These are phyloP conservation scores for Populus simonii DNA, from an alignment of 345 rosid genomes.

Conservation along the genomic window DNA sequence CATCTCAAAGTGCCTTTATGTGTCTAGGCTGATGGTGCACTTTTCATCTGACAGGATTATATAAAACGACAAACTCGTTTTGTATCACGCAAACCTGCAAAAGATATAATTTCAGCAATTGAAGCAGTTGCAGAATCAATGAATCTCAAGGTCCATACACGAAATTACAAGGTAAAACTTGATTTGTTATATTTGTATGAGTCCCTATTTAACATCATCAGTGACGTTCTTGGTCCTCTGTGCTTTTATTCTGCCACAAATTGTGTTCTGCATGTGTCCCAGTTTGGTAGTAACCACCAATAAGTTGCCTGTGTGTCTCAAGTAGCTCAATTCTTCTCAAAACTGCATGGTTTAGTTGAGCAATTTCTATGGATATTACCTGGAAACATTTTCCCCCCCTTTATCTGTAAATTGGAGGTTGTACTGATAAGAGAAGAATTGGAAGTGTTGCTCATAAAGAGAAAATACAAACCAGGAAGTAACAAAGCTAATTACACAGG, in stretches of 20 bases:
- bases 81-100: slow-evolving; percentile 69
- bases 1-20: not conserved
- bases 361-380: not conserved
- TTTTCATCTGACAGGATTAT: slow-evolving; percentile 51
- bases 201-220: not conserved
- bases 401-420: not conserved
- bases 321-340: not conserved
- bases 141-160: slow-evolving; percentile 60
- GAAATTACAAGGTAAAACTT: slow-evolving; percentile 63
- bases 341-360: not conserved
- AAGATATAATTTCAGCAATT: slow-evolving; percentile 57
- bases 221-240: no score
- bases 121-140: slow-evolving; percentile 71
- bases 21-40: not conserved
- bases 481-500: not conserved
- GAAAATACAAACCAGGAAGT: not conserved
- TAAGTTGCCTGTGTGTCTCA: not conserved
- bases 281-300: not conserved
- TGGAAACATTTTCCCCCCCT: not conserved
- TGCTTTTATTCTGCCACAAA: not conserved
- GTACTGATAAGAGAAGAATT: not conserved
- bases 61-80: slow-evolving; percentile 82
- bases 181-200: not conserved
- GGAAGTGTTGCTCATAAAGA: not conserved
- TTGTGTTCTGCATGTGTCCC: not conserved